These are phyloP conservation scores for Chlorella sp. DNA, from an alignment of 139 green algal species.

Conservation along the genomic window DNA sequence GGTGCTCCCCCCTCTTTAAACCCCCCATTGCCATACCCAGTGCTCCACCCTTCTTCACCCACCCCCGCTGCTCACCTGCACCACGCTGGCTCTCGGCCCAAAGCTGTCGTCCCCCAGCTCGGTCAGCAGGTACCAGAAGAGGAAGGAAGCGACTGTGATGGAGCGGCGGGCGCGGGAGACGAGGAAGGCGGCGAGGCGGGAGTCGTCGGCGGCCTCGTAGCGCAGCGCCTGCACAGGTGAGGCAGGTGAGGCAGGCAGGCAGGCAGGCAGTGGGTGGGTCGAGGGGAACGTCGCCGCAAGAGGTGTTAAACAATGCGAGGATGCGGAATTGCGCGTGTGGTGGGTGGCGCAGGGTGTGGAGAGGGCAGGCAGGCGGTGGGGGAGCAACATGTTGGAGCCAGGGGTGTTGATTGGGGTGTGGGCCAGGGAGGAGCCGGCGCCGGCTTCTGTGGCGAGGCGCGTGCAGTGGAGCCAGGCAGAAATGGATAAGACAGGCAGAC, in stretches of 20 bases:
- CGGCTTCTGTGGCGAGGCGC: no score
- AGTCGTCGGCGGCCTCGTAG: constrained; percentile 83
- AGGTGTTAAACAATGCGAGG: background rate
- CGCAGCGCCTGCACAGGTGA: constrained; percentile 79
- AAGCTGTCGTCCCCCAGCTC: constrained; percentile 63
- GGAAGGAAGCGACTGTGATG: constrained; percentile 74
- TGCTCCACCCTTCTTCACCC: no score
- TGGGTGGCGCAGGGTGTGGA: no score
- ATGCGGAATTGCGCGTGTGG: no score
- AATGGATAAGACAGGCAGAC: no score
- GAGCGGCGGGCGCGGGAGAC: constrained; percentile 64
- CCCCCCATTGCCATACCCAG: no score
- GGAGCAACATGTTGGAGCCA: no score
- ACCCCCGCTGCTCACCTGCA: background rate
- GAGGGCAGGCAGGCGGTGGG: no score
- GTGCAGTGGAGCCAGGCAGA: no score
- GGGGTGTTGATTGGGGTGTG: background rate
- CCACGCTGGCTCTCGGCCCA: background rate
- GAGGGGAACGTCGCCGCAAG: background rate
- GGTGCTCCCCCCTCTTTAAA: no score
- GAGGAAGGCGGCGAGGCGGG: constrained; percentile 81
- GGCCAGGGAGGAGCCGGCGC: background rate
- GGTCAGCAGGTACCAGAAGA: constrained; percentile 90
- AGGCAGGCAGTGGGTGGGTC: background rate
- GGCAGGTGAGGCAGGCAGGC: background rate